A percentile compares a stretch with the other conserved stretches of the same genome.
Evolutionary conservation across 2,329 filamentous ascomycete species (phyloP).

Genomic region (Ophiocordyceps robertsii): DNA sequence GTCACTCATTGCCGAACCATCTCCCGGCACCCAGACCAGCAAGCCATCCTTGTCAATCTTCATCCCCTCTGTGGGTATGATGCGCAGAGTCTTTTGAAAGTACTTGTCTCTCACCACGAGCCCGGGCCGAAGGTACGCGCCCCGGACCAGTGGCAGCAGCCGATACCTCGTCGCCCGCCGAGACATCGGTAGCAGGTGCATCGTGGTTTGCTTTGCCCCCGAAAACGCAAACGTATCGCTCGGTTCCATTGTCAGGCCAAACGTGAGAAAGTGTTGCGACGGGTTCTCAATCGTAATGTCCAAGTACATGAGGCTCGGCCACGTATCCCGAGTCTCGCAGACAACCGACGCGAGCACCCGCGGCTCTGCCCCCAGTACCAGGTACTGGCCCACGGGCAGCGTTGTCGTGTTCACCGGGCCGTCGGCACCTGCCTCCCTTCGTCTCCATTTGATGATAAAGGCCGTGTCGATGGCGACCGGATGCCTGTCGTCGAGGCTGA

Average conservation of each 20-base stretch:
- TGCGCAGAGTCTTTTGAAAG: conserved; percentile 78
- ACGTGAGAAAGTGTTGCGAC: conserved; percentile 87
- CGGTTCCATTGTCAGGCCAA: conserved; percentile 83
- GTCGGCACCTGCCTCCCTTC: conserved; percentile 25
- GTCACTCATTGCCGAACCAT: conserved; percentile 4
- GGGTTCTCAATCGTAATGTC: conserved; percentile 75
- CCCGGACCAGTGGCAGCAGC: conserved; percentile 52
- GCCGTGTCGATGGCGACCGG: conserved; percentile 61
- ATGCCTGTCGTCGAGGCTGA: conserved; percentile 68
- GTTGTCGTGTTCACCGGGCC: conserved; percentile 43
- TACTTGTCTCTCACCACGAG: conserved; percentile 78
- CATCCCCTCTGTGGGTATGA: conserved; percentile 66
- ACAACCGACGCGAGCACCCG: conserved; percentile 57
- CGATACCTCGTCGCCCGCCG: conserved; percentile 61
- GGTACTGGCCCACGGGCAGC: conserved; percentile 66
- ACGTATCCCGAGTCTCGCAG: conserved; percentile 20
- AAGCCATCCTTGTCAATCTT: conserved; percentile 51
- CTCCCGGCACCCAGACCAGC: conserved; percentile 43
- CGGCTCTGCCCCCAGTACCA: conserved; percentile 72
- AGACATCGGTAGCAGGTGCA: conserved; percentile 75
- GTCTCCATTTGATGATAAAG: conserved; percentile 66
- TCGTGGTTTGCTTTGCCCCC: conserved; percentile 64
- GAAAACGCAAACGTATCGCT: conserved; percentile 89
- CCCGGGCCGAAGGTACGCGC: conserved; percentile 56
- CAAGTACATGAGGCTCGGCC: conserved; percentile 27